phyloP scores from a whole-genome alignment of 495 filamentous ascomycete genomes.

The Talaromyces ruber region DNA sequence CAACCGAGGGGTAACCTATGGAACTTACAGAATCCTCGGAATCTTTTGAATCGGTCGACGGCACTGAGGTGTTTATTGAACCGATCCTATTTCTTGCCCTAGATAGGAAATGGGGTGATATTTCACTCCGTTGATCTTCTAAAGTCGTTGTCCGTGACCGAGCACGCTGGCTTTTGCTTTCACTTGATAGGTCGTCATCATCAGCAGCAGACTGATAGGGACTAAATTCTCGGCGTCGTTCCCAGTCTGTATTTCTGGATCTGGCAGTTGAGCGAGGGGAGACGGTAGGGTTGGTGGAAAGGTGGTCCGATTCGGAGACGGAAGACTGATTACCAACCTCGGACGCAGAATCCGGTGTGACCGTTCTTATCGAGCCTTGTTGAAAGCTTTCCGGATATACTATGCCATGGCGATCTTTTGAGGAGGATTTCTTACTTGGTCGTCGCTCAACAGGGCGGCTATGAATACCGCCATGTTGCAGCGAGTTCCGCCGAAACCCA shows the following conservation, averaged over 20 bases:
- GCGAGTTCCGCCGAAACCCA: conserved; percentile 34
- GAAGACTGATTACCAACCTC: conserved; percentile 28
- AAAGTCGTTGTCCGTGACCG: conserved; percentile 42
- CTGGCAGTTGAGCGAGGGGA: conserved; percentile 34
- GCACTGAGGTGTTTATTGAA: conserved; percentile 32
- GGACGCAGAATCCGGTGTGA: conserved; percentile 36
- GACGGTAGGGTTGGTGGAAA: conserved; percentile 25
- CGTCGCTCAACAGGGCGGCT: conserved; percentile 40
- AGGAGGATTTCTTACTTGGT: conserved; percentile 46
- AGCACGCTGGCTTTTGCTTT: conserved; percentile 29
- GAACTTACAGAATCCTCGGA: conserved; percentile 25
- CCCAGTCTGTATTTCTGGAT: conserved; percentile 23
- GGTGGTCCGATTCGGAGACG: conserved; percentile 30
- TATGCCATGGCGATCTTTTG: conserved; percentile 43
- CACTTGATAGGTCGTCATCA: conserved; percentile 23
- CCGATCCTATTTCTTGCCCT: conserved; percentile 33
- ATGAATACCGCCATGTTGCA: conserved; percentile 31
- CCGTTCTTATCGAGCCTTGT: conserved; percentile 37
- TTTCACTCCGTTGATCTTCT: conserved; percentile 38
- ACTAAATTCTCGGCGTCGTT: conserved; percentile 21
- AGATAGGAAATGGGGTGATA: conserved; percentile 24
- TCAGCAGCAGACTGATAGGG: conserved; percentile 23
- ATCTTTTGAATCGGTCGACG: conserved; percentile 19
- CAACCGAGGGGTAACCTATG: conserved; percentile 43
- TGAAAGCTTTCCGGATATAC: conserved; percentile 44